Evolutionary conservation across 345 rosid species (phyloP).

Genomic region (Psidium friedrichsthalianum): DNA sequence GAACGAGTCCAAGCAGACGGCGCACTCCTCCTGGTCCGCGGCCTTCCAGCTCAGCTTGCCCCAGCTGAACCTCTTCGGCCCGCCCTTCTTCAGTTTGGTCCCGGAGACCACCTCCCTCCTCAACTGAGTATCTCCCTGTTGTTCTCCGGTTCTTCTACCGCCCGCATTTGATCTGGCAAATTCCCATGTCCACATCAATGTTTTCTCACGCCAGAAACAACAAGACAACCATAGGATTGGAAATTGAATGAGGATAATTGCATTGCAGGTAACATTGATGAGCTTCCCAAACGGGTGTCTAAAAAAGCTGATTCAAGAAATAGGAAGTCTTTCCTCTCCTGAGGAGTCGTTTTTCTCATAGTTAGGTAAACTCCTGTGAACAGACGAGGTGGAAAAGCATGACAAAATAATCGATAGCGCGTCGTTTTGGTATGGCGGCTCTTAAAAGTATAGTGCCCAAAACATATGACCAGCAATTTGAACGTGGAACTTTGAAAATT

Average conservation of each 20-base stretch:
- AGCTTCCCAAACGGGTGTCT: not conserved
- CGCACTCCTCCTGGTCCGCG: conserved; percentile 54
- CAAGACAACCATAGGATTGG: not conserved
- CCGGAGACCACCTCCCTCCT: conserved; percentile 15
- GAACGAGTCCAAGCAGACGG: conserved; percentile 58
- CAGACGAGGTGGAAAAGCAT: too few relatives aligned
- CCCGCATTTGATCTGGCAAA: not conserved
- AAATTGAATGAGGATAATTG: not conserved
- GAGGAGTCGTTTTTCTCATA: too few relatives aligned
- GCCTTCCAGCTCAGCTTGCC: conserved; percentile 39
- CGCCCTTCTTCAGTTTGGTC: conserved; percentile 17
- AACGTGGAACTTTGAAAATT: not conserved
- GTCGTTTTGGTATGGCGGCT: too few relatives aligned
- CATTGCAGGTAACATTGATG: not conserved
- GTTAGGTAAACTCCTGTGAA: too few relatives aligned
- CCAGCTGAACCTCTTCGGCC: conserved; percentile 35
- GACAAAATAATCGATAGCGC: too few relatives aligned
- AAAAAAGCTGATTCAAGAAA: not conserved
- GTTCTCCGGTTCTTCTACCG: not conserved
- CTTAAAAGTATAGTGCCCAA: too few relatives aligned
- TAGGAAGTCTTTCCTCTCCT: not conserved
- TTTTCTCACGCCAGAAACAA: not conserved
- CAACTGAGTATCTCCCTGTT: conserved; percentile 10
- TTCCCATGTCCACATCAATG: not conserved
- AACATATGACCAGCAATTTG: not conserved